A percentile compares a stretch with the other conserved stretches of the same genome.
phyloP scores from a whole-genome alignment of 805 yeast genomes.

The Teunomyces pallodes region DNA sequence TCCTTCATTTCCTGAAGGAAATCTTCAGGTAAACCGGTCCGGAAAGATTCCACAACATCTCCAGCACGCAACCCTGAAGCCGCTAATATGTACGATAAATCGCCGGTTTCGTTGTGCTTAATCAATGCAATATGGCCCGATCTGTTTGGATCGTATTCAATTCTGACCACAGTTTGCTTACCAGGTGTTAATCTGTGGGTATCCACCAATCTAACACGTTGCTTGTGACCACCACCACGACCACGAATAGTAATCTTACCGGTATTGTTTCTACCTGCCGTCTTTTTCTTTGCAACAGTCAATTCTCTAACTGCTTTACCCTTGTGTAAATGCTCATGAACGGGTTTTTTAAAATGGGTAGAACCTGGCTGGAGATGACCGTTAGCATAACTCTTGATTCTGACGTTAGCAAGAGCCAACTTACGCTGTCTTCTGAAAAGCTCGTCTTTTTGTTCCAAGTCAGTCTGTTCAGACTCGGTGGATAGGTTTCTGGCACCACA shows the following conservation, averaged over 20 bases:
- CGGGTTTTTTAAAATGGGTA: slow-evolving; percentile 84
- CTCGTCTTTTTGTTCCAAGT: slow-evolving; percentile 76
- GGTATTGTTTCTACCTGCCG: slow-evolving; percentile 85
- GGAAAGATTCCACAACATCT: slow-evolving; percentile 83
- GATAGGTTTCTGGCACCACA: slow-evolving; percentile 1
- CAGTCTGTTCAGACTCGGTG: slow-evolving; percentile 48
- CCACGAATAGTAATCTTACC: slow-evolving; percentile 92
- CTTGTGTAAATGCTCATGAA: slow-evolving; percentile 81
- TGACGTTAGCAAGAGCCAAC: slow-evolving; percentile 65
- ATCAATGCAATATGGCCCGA: slow-evolving; percentile 89
- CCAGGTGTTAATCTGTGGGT: slow-evolving; percentile 67
- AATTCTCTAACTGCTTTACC: slow-evolving; percentile 78
- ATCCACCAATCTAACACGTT: slow-evolving; percentile 82
- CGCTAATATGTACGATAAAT: slow-evolving; percentile 79
- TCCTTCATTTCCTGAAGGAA: slow-evolving; percentile 68
- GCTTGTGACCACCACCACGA: slow-evolving; percentile 95
- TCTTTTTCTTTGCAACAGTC: slow-evolving; percentile 67
- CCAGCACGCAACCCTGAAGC: slow-evolving; percentile 92
- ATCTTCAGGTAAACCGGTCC: slow-evolving; percentile 80
- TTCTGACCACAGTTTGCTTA: slow-evolving; percentile 74
- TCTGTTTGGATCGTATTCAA: slow-evolving; percentile 95
- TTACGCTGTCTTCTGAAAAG: slow-evolving; percentile 69
- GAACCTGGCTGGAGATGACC: slow-evolving; percentile 74
- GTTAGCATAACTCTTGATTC: slow-evolving; percentile 73
- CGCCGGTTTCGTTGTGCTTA: slow-evolving; percentile 58